Base-by-base conservation (phyloP, 768 basidiomycete species). In the Leucocoprinus sp. region DNA sequence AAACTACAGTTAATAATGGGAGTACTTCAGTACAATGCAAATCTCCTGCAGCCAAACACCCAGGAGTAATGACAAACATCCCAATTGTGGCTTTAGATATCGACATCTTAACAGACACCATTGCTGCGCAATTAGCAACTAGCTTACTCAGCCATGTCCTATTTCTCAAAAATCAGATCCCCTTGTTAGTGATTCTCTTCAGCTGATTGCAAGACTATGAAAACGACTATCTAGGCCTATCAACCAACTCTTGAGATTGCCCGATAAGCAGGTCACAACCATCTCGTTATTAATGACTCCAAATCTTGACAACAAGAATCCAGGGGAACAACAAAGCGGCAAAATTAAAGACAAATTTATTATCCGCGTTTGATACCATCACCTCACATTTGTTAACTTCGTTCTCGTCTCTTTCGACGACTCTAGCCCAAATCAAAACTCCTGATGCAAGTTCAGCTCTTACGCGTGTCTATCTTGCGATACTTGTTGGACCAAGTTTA, bases 91-190 rank as follows among this genome's bases (percentile, higher is more conserved):
- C 51, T 42, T 64, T 88, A 26, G 74, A 82, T 36, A 55, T 67
- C 3, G 73, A 78, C 8, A 48, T 54, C 1, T 70, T 89, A 15
- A 71, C 72, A 17, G 76, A 78, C 45, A 64, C 62, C 4, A 68
- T 82, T 58, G 86, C 86, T 8, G 77, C 81, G 1, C 70, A 71
- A 17, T 71, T 90, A 1, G 77, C 83, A 2, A 66, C 70, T 9
- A 75, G 73, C 48, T 60, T 87, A 21, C 63, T 90, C 0, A 77
- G 78, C 0, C 84, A 88, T 56, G 71, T 87, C 2, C 59, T 89
- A 14, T 90, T 84, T 56, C 64, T 89, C 45, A 90, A 89, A 58
- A 82, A 74, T 51, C 86, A 89, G 54, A 68, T 88, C 0, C 86
- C 85, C 1, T 78, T 88, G 85, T 88, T 55, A 62, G 84, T 73